Conservation (phyloP, 495 filamentous ascomycete species). For the Aspergillus funiculosus region DNA sequence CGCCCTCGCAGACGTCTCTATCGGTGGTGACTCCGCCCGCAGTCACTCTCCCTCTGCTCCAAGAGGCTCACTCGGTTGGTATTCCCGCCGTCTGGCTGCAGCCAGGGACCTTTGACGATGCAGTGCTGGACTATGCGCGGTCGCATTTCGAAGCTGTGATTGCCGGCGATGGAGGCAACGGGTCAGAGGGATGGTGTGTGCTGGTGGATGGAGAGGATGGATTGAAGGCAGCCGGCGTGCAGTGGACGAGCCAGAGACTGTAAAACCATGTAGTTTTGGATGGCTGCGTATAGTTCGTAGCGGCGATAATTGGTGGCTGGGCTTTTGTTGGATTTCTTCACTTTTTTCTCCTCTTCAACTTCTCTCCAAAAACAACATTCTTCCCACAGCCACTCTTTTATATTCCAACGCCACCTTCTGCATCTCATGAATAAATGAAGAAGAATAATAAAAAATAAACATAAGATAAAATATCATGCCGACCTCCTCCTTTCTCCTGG, state of each 20-base stretch:
- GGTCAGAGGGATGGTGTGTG: conserved; percentile 83
- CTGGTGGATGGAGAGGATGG: conserved; percentile 80
- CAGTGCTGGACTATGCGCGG: conserved; percentile 61
- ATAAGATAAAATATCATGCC: conserved; percentile 38
- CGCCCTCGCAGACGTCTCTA: conserved; percentile 63
- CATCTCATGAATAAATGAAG: conserved; percentile 9
- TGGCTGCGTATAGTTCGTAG: not conserved
- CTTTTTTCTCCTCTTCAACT: conserved; percentile 3
- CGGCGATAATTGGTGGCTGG: conserved; percentile 8
- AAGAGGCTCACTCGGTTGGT: conserved; percentile 74
- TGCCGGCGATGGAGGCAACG: conserved; percentile 60
- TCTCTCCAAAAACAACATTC: too few species aligned
- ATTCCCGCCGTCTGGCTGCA: conserved; percentile 85
- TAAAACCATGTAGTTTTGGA: conserved; percentile 16
- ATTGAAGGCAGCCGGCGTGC: conserved; percentile 53
- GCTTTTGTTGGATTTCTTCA: conserved; percentile 4
- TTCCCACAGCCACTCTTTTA: conserved; percentile 5
- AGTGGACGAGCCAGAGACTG: conserved; percentile 41
- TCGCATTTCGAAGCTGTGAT: conserved; percentile 63
- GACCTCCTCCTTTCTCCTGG: conserved; percentile 43
- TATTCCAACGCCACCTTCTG: not conserved
- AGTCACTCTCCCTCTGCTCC: conserved; percentile 62
- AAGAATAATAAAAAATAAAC: conserved; percentile 2
- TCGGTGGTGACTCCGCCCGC: conserved; percentile 82
- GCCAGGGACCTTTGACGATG: conserved; percentile 77